Evolutionary conservation across 768 basidiomycete genomes (phyloP), one percentile per base, ranked within the genome.

Genomic region (Leccinellum rugosiceps): DNA sequence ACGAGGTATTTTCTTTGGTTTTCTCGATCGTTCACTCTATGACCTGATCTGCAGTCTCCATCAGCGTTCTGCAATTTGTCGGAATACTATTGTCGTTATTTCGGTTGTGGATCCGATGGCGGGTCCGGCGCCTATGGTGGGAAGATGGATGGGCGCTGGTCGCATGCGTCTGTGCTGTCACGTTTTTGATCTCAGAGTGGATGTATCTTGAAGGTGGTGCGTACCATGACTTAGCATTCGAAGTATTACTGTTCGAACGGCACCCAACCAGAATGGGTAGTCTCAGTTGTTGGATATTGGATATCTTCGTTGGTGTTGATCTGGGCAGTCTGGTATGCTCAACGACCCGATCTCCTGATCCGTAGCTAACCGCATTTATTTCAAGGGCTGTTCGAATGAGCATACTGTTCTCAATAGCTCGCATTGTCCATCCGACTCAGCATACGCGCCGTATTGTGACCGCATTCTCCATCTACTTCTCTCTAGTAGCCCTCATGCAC

Each of bases 91-190:
- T 57, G 15, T 51, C 56, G 1, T 21, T 68, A 14, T 61, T 63
- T 56, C 66, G 66, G 21, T 52, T 63, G 41, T 60, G 52, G 51
- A 61, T 61, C 25, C 61, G 66, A 11, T 35, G 54, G 31, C 41
- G 43, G 47, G 58, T 67, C 21, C 55, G 32, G 50, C 53, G 65
- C 6, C 38, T 62, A n/a, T 59, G 64, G 59, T 69, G 64, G 62
- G 67, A 67, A 26, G 68, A 69, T 15, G 54, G 51, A 1, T 67
- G 55, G 53, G 58, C 63, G 4, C 25, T 49, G 5, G 19, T 63
- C 43, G 61, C 57, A 25, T 52, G 48, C 26, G 6, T 57, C 4
- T 55, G 50, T 50, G 58, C 49, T 25, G 52, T 50, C 28, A 14
- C 32, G 21, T 47, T 55, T 13, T 8, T 68, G 41, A 35, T 17